Conservation (phyloP, 2,329 filamentous ascomycete genomes). For the Penicillium sp. region DNA sequence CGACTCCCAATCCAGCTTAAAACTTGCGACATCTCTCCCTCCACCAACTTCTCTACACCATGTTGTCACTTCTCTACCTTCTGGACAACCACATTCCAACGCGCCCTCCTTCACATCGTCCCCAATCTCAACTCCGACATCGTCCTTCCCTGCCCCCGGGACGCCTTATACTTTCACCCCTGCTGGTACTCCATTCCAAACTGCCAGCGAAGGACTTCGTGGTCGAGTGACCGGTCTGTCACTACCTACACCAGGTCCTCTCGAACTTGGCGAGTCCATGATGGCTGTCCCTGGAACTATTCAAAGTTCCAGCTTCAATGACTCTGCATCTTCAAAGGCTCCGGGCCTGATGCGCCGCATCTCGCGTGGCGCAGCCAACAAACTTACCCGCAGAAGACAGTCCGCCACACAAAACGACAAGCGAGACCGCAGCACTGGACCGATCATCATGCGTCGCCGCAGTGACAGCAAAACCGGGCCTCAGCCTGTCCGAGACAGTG, state of each 20-base stretch:
- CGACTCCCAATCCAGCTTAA: slow-evolving; percentile 39
- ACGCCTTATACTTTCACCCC: slow-evolving; percentile 39
- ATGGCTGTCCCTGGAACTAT: slow-evolving; percentile 49
- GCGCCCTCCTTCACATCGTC: slow-evolving; percentile 33
- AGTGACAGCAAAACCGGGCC: slow-evolving; percentile 84
- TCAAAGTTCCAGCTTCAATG: slow-evolving; percentile 58
- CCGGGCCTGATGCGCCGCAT: slow-evolving; percentile 77
- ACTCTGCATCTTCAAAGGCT: slow-evolving; percentile 58
- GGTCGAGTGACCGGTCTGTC: slow-evolving; percentile 29
- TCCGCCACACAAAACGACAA: slow-evolving; percentile 76
- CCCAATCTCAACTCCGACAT: slow-evolving; percentile 31
- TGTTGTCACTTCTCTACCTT: slow-evolving; percentile 35
- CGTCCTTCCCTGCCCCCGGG: slow-evolving; percentile 26
- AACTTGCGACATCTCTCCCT: slow-evolving; percentile 32
- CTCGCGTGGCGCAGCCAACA: slow-evolving; percentile 76
- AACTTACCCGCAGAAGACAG: slow-evolving; percentile 68
- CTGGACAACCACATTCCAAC: slow-evolving; percentile 27
- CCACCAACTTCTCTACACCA: slow-evolving; percentile 38
- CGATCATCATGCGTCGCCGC: slow-evolving; percentile 80
- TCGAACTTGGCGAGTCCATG: slow-evolving; percentile 74
- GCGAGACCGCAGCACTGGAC: slow-evolving; percentile 85
- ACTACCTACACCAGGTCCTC: slow-evolving; percentile 51
- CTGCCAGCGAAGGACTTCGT: slow-evolving; percentile 35
- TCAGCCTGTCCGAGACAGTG: slow-evolving; percentile 52
- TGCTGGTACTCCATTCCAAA: slow-evolving; percentile 36